Percentiles rank a stretch among this genome's conserved stretches.
These are phyloP conservation scores for Diaporthe velutina DNA, from an alignment of 2,329 filamentous ascomycete species.

Conservation along the genomic window DNA sequence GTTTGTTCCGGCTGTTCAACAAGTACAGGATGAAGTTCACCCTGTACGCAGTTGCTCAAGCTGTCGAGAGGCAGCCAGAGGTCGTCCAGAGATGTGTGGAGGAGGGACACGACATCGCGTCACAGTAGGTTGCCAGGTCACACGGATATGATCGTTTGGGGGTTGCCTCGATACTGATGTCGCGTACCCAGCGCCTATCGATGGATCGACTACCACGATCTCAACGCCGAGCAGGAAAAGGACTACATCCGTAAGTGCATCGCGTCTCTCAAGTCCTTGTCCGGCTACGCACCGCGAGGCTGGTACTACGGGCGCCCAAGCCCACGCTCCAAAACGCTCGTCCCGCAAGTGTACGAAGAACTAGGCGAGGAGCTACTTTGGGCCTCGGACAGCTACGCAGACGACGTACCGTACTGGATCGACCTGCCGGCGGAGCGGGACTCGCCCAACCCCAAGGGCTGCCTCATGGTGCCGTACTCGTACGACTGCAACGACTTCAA, in stretches of 20 bases:
- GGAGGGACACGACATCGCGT: slow-evolving; percentile 63
- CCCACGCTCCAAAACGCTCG: slow-evolving; percentile 58
- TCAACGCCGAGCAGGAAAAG: slow-evolving; percentile 60
- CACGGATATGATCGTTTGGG: not conserved
- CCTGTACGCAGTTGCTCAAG: slow-evolving; percentile 62
- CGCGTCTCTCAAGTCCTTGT: slow-evolving; percentile 54
- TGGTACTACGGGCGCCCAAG: slow-evolving; percentile 63
- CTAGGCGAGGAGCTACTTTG: slow-evolving; percentile 64
- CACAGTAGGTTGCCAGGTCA: slow-evolving; percentile 47
- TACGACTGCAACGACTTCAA: slow-evolving; percentile 70
- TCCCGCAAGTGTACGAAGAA: slow-evolving; percentile 64
- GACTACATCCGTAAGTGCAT: slow-evolving; percentile 60
- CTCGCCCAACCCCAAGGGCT: slow-evolving; percentile 56
- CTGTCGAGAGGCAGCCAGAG: slow-evolving; percentile 61
- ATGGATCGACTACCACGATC: slow-evolving; percentile 64
- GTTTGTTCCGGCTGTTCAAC: slow-evolving; percentile 62
- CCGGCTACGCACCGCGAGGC: slow-evolving; percentile 60
- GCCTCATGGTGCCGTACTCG: slow-evolving; percentile 66
- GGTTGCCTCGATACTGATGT: not conserved
- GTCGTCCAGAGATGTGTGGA: slow-evolving; percentile 61
- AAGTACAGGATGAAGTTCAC: slow-evolving; percentile 63
- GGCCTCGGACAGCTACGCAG: slow-evolving; percentile 64
- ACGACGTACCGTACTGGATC: slow-evolving; percentile 68
- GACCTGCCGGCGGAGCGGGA: slow-evolving; percentile 63
- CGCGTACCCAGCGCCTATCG: slow-evolving; percentile 52